A percentile compares a stretch with the other conserved stretches of the same genome.
These are phyloP conservation scores for Aureobasidium musti DNA, from an alignment of 2,329 filamentous ascomycete species.

Conservation along the genomic window DNA sequence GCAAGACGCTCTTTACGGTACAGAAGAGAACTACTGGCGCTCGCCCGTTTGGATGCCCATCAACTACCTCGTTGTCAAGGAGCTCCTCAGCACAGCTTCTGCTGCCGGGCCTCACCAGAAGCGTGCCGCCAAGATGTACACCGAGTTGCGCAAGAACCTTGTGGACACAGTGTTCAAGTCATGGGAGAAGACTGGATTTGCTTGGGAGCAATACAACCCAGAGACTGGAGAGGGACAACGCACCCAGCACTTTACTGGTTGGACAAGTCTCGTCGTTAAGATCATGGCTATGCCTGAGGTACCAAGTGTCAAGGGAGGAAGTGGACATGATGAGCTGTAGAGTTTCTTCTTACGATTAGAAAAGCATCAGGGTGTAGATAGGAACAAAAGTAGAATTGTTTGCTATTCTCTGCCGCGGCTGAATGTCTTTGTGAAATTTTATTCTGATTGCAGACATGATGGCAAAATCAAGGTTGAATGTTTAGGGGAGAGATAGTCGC, in stretches of 20 bases:
- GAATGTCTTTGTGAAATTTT: background rate
- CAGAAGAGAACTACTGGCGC: conserved; percentile 95
- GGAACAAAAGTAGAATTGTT: background rate
- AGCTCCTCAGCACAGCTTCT: conserved; percentile 69
- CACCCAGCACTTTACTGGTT: conserved; percentile 97
- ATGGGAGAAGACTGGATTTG: conserved; percentile 91
- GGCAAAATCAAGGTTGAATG: too few species aligned
- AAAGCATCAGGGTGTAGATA: background rate
- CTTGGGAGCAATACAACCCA: conserved; percentile 98
- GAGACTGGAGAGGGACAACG: conserved; percentile 91
- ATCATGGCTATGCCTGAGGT: conserved; percentile 92
- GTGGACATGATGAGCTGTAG: conserved; percentile 54
- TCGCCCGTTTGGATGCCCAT: conserved; percentile 95
- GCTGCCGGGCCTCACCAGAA: conserved; percentile 65
- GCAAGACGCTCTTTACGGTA: conserved; percentile 79
- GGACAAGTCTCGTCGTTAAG: conserved; percentile 98
- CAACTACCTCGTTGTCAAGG: conserved; percentile 82
- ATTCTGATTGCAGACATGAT: too few species aligned
- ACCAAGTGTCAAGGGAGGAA: conserved; percentile 32
- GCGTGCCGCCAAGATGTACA: conserved; percentile 73
- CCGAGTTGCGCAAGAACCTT: conserved; percentile 74
- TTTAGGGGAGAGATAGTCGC: too few species aligned
- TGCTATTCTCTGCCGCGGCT: background rate
- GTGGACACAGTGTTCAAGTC: conserved; percentile 84
- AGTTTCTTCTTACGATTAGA: background rate